phyloP scores from a whole-genome alignment of 768 basidiomycete species.

The Podaxis sp. region DNA sequence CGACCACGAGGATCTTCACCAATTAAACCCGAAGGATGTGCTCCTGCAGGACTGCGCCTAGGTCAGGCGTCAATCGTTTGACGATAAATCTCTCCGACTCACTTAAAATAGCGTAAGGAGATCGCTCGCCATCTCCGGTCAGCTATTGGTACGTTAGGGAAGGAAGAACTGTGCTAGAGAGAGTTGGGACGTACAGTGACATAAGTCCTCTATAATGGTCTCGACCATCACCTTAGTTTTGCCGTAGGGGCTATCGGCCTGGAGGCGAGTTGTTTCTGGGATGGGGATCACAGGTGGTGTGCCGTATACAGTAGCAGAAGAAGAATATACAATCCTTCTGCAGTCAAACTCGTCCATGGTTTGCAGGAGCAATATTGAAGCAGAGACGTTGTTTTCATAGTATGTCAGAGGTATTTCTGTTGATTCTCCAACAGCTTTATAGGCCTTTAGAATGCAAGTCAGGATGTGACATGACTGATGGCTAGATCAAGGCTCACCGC shows the following conservation, averaged over 20 bases:
- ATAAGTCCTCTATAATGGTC: constrained; percentile 83
- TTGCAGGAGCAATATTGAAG: constrained; percentile 82
- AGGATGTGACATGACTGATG: neutral
- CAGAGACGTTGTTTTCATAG: constrained; percentile 91
- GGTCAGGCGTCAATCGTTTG: neutral
- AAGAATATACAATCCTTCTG: constrained; percentile 91
- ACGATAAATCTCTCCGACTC: constrained; percentile 16
- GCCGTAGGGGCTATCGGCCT: constrained; percentile 92
- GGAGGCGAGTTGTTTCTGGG: constrained; percentile 82
- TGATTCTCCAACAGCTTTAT: constrained; percentile 98
- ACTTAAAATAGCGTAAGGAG: constrained; percentile 97
- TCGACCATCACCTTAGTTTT: constrained; percentile 97
- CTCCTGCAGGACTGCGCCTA: constrained; percentile 81
- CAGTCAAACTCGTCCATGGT: constrained; percentile 83
- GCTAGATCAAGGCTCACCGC: constrained; percentile 54
- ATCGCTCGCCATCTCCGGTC: constrained; percentile 75
- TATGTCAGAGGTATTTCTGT: constrained; percentile 90
- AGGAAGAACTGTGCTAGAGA: neutral
- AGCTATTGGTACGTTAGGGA: constrained; percentile 37
- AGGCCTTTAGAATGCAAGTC: constrained; percentile 51
- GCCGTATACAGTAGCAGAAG: constrained; percentile 97
- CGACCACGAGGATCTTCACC: constrained; percentile 97
- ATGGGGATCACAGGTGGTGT: constrained; percentile 91
- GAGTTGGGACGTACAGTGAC: constrained; percentile 49
- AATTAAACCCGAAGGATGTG: constrained; percentile 91